A percentile compares a stretch with the other conserved stretches of the same genome.
These are phyloP conservation scores for Bretschneidera sinensis DNA, from an alignment of 345 rosid species.

Conservation along the genomic window DNA sequence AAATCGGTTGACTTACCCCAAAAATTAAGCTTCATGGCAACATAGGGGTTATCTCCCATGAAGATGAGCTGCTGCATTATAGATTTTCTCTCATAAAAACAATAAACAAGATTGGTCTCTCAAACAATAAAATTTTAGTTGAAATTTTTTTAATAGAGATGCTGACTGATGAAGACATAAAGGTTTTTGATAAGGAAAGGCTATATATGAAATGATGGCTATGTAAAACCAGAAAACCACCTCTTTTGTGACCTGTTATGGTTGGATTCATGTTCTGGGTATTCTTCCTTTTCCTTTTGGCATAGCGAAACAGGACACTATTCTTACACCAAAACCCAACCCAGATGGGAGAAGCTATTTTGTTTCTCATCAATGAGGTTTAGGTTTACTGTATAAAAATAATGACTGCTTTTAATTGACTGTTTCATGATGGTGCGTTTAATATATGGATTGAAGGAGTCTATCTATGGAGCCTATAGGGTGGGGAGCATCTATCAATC, in stretches of 20 bases:
- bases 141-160: constrained; percentile 10
- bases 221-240: constrained; percentile 35
- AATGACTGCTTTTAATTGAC: not conserved
- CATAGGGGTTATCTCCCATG: not conserved
- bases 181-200: constrained; percentile 36
- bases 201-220: constrained; percentile 23
- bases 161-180: constrained; percentile 49
- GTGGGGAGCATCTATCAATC: not conserved
- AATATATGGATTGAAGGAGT: constrained; percentile 10
- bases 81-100: too few relatives aligned
- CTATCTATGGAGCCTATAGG: constrained; percentile 4
- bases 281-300: not conserved
- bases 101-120: constrained; percentile 17
- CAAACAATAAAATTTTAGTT: not conserved
- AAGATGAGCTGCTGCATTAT: too few relatives aligned
- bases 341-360: too few relatives aligned
- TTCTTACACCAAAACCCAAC: not conserved
- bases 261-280: constrained; percentile 26
- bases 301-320: constrained; percentile 10
- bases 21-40: too few relatives aligned
- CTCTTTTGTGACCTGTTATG: constrained; percentile 16
- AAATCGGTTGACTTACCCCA: not conserved
- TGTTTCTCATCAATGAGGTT: constrained; percentile 7
- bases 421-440: not conserved
- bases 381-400: constrained; percentile 5